Conservation (phyloP, 1,284 basidiomycete genomes). For the Fistulinella cinereoalba region DNA sequence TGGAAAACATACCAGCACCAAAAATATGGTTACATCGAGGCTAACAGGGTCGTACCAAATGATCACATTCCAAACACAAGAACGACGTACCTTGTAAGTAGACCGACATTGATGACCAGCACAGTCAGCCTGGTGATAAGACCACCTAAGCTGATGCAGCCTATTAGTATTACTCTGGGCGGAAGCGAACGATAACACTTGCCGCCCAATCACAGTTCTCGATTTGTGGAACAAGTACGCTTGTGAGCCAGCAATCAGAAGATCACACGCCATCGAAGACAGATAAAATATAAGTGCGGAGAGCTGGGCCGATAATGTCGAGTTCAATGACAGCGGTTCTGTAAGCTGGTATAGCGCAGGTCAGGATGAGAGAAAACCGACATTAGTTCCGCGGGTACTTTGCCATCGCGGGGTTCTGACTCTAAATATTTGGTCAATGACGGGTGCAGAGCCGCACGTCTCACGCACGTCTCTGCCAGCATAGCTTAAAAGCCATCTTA, state of each 20-base stretch:
- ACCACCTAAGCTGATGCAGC: slow-evolving; percentile 23
- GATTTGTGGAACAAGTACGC: slow-evolving; percentile 32
- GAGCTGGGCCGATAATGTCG: slow-evolving; percentile 12
- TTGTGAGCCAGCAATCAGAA: slow-evolving; percentile 34
- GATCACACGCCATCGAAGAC: slow-evolving; percentile 30
- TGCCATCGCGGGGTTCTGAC: slow-evolving; percentile 27
- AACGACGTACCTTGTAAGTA: slow-evolving; percentile 28
- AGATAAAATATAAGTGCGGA: slow-evolving; percentile 32
- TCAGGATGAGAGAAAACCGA: slow-evolving; percentile 16
- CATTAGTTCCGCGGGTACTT: slow-evolving; percentile 26
- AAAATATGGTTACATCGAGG: slow-evolving; percentile 30
- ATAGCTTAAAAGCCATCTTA: slow-evolving; percentile 15
- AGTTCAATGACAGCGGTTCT: no score
- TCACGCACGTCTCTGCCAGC: slow-evolving; percentile 27
- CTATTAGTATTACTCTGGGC: not conserved
- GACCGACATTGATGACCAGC: slow-evolving; percentile 31
- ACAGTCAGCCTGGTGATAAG: slow-evolving; percentile 31
- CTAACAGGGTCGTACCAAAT: slow-evolving; percentile 5
- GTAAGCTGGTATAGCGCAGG: no score
- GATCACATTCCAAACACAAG: not conserved
- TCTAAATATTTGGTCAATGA: slow-evolving; percentile 3
- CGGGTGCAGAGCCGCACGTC: not conserved
- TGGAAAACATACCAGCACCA: slow-evolving; percentile 24
- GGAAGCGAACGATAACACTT: not conserved
- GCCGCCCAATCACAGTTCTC: slow-evolving; percentile 33